A percentile compares a stretch with the other conserved stretches of the same genome.
Conservation (phyloP, 257 asterid species). For the Lycium barbarum region DNA sequence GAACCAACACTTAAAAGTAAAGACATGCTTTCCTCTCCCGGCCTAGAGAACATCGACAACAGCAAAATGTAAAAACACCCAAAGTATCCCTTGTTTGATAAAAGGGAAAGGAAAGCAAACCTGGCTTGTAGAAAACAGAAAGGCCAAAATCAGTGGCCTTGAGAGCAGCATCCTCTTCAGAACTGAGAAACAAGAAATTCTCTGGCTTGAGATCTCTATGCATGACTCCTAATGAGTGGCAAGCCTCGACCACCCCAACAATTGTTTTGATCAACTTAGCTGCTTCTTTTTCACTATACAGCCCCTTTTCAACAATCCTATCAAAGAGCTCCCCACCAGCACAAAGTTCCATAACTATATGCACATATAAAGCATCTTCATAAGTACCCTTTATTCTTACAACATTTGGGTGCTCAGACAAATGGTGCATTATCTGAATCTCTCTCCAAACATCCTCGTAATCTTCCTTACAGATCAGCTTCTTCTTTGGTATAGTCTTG, state of each 20-base stretch:
- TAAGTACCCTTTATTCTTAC: conserved; percentile 80
- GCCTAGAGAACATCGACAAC: neutral
- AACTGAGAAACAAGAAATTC: conserved; percentile 80
- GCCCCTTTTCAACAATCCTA: conserved; percentile 85
- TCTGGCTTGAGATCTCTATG: conserved; percentile 94
- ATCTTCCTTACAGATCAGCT: conserved; percentile 64
- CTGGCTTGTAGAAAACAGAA: conserved; percentile 89
- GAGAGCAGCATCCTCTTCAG: conserved; percentile 79
- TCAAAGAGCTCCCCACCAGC: conserved; percentile 93
- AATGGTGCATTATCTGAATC: conserved; percentile 80
- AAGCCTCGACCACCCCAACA: conserved; percentile 83
- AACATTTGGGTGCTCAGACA: conserved; percentile 79
- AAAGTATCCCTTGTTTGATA: neutral
- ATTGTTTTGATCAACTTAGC: conserved; percentile 76
- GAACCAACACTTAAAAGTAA: neutral
- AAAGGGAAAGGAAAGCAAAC: conserved; percentile 33
- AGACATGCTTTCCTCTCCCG: neutral
- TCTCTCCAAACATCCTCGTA: conserved; percentile 77
- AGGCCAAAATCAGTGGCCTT: conserved; percentile 95
- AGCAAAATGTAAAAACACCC: neutral
- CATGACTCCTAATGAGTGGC: conserved; percentile 91
- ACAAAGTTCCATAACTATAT: conserved; percentile 86
- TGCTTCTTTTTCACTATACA: conserved; percentile 81
- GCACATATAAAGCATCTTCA: conserved; percentile 71
- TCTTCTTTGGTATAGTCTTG: conserved; percentile 70